Evolutionary conservation across 2,329 filamentous ascomycete species (phyloP), one percentile per base, ranked within the genome.

Genomic region (Alternaria sp.): DNA sequence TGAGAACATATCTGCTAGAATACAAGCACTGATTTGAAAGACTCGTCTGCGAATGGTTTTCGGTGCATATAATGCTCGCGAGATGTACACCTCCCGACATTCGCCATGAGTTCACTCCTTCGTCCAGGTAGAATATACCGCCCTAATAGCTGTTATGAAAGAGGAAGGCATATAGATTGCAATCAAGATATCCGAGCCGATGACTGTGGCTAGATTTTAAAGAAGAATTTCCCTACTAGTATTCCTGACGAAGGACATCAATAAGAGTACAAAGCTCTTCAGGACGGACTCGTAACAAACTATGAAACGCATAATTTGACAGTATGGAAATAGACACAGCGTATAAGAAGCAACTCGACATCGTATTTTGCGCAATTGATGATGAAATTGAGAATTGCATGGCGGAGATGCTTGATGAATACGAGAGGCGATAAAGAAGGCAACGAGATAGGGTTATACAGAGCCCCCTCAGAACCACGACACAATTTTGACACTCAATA

Each of bases 261-360:
- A 17, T 8, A 40, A 11, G n/a, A 40, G n/a, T 3, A 40, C 8
- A 17, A 3, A 0, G n/a, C 9, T 40, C 1, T 6, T 11, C 9
- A 11, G 36, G n/a, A 5, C n/a, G 3, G 9, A 40, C 5, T 17
- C 3, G 36, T 5, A 40, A 40, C 36, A 0, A 10, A 17, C 5
- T 2, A 40, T 17, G 8, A 10, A 17, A 40, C 4, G 15, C 3
- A n/a, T 10, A 1, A 17, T 4, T 17, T 10, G 36, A 1, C 36
- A 15, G 36, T 40, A 17, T 10, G 0, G 9, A n/a, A n/a, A n/a
- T 0, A n/a, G 7, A 1, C 7, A 1, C 0, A 4, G n/a, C 15
- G 32, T 40, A 40, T 15, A 40, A 15, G 2, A 3, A 40, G 36
- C 4, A 40, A 10, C 8, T 6, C 2, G 9, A 40, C 1, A 5